phyloP scores from a whole-genome alignment of 495 filamentous ascomycete species.

The Hypoxylon fragiforme region DNA sequence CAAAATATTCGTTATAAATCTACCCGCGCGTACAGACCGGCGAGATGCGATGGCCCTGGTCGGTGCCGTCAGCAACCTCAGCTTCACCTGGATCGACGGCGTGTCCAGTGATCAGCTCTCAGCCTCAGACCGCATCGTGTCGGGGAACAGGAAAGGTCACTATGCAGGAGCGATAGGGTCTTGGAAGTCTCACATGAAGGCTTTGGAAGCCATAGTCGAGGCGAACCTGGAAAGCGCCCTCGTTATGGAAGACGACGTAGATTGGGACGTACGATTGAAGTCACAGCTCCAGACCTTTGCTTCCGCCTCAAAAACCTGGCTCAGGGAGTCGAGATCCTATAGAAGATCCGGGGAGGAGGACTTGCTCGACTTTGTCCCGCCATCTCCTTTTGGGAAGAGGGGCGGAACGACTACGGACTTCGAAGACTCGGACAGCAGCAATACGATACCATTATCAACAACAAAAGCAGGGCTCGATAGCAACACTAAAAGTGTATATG shows the following conservation, averaged over 20 bases:
- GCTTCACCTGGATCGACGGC: slow-evolving; percentile 59
- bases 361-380: neutral
- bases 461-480: neutral
- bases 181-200: slow-evolving; percentile 54
- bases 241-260: slow-evolving; percentile 55
- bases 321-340: slow-evolving; percentile 17
- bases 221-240: slow-evolving; percentile 46
- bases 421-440: neutral
- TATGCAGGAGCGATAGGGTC: slow-evolving; percentile 47
- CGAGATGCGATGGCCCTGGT: slow-evolving; percentile 62
- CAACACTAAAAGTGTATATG: slow-evolving; percentile 35
- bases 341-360: neutral
- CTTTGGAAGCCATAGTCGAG: slow-evolving; percentile 40
- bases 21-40: slow-evolving; percentile 63
- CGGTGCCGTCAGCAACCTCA: slow-evolving; percentile 55
- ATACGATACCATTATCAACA: neutral
- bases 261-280: slow-evolving; percentile 54
- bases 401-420: neutral
- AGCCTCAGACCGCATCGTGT: slow-evolving; percentile 40
- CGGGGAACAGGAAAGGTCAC: slow-evolving; percentile 21
- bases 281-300: slow-evolving; percentile 48
- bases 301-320: slow-evolving; percentile 34
- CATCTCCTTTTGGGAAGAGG: neutral
- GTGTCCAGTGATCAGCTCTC: slow-evolving; percentile 47
- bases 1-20: slow-evolving; percentile 63